A percentile compares a stretch with the other conserved stretches of the same genome.
These are phyloP conservation scores for Magnusiomyces fungicola DNA, from an alignment of 1,139 yeast species.

Conservation along the genomic window DNA sequence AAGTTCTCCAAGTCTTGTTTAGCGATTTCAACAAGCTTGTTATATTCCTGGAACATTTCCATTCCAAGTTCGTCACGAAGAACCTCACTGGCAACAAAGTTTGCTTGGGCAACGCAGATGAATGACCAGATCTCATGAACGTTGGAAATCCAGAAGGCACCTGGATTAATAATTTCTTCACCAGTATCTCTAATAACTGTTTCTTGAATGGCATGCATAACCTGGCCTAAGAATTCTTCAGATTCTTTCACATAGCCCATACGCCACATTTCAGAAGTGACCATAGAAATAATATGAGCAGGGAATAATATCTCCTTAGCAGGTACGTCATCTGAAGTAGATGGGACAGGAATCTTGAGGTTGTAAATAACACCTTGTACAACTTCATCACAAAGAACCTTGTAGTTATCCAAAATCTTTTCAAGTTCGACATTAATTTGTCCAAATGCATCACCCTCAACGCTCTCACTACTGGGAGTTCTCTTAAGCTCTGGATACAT, in stretches of 20 bases:
- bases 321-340: conserved; percentile 71
- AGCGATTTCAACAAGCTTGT: conserved; percentile 82
- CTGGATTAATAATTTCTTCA: conserved; percentile 82
- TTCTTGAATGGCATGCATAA: conserved; percentile 78
- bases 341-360: conserved; percentile 80
- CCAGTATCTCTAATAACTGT: conserved; percentile 46
- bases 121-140: conserved; percentile 94
- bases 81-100: conserved; percentile 76
- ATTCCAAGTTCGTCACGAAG: conserved; percentile 81
- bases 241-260: conserved; percentile 87
- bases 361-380: conserved; percentile 83
- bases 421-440: conserved; percentile 36
- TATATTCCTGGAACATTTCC: conserved; percentile 83
- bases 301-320: conserved; percentile 94
- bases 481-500: conserved; percentile 22
- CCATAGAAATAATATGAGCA: conserved; percentile 86
- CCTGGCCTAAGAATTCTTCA: conserved; percentile 87
- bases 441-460: conserved; percentile 24
- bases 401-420: conserved; percentile 61
- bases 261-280: conserved; percentile 97
- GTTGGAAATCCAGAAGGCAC: conserved; percentile 97
- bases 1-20: conserved; percentile 91
- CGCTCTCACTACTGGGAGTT: conserved; percentile 23
- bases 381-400: conserved; percentile 72
- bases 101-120: conserved; percentile 87